Conservation (phyloP, 176 grass and related monocot species). For the Carex pumila region DNA sequence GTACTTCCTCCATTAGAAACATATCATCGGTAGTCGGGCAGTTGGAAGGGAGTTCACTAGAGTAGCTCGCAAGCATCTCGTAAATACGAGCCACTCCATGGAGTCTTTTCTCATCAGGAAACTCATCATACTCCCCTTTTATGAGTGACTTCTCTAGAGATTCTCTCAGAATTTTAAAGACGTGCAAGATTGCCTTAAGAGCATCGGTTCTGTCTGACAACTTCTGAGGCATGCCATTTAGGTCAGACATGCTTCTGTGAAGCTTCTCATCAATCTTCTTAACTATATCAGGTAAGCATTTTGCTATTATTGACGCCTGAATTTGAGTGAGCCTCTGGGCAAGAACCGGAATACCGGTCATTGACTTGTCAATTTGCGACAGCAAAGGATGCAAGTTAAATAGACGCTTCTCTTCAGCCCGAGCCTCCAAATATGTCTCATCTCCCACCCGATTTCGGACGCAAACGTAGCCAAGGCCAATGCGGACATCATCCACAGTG, state of each 20-base stretch:
- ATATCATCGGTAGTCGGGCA: neutral
- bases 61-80: neutral
- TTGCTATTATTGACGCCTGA: constrained; percentile 14
- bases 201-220: neutral
- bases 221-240: constrained; percentile 17
- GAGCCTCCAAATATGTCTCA: constrained; percentile 26
- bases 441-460: constrained; percentile 24
- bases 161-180: constrained; percentile 6
- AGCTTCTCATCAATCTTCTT: constrained; percentile 35
- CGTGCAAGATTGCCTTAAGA: neutral
- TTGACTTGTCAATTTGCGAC: constrained; percentile 21
- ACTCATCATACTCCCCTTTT: constrained; percentile 30
- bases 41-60: neutral
- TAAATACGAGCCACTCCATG: constrained; percentile 6
- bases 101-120: constrained; percentile 2
- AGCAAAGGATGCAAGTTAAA: constrained; percentile 16
- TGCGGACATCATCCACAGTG: constrained; percentile 14
- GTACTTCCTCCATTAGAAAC: constrained; percentile 9
- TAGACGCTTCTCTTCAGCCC: neutral
- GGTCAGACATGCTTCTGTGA: neutral
- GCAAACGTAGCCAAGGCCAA: constrained; percentile 34
- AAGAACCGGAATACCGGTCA: constrained; percentile 14
- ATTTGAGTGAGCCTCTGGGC: constrained; percentile 18
- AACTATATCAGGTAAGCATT: constrained; percentile 21
- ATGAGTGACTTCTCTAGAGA: constrained; percentile 13